phyloP scores from a whole-genome alignment of 345 rosid species.

The Eucalyptus pauciflora region DNA sequence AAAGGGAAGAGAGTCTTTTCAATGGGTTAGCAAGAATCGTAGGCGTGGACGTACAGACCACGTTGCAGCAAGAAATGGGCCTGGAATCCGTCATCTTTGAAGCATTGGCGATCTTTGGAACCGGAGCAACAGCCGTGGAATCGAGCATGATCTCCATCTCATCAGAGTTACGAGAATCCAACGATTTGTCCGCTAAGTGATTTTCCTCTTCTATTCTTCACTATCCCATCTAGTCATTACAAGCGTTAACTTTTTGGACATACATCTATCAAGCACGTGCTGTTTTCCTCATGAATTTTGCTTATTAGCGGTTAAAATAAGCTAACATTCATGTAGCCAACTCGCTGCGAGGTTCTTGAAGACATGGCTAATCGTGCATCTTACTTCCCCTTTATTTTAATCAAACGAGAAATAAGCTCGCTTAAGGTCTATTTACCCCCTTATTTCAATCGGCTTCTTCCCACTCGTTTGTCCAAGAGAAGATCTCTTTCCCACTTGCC shows the following conservation, averaged over 20 bases:
- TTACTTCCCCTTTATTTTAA: neutral
- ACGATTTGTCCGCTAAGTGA: neutral
- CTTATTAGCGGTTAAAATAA: too few species aligned
- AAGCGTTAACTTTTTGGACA: neutral
- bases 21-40: neutral
- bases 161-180: neutral
- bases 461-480: neutral
- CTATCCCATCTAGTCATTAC: neutral
- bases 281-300: neutral
- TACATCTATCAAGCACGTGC: neutral
- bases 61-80: neutral
- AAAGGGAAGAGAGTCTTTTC: neutral
- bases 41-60: neutral
- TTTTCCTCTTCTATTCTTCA: neutral
- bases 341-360: neutral
- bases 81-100: neutral
- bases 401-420: neutral
- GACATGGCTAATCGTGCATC: neutral
- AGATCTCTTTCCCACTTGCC: neutral
- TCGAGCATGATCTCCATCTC: neutral
- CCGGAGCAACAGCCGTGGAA: neutral
- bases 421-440: neutral
- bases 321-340: neutral
- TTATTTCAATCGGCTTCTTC: neutral
- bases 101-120: neutral